A percentile compares a stretch with the other conserved stretches of the same genome.
Conservation (phyloP, 768 basidiomycete species). For the Fomitopsis pulvina region DNA sequence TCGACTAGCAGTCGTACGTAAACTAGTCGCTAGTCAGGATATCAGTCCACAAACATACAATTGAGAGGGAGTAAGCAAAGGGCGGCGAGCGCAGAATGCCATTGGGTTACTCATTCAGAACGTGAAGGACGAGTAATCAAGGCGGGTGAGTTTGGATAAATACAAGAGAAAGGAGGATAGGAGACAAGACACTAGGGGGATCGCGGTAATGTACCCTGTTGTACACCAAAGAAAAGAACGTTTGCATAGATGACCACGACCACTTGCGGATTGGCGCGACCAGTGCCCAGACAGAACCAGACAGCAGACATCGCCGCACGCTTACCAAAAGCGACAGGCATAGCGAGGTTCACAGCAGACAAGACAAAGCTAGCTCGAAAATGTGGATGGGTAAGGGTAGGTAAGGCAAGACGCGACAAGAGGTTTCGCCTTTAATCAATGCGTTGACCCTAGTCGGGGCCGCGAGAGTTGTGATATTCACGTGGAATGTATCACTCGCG, state of each 20-base stretch:
- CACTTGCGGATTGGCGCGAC: neutral
- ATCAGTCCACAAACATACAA: neutral
- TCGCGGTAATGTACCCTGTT: constrained; percentile 4
- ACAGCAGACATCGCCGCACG: neutral
- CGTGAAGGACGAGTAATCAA: constrained; percentile 10
- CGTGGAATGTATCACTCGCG: constrained; percentile 11
- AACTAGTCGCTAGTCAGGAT: neutral
- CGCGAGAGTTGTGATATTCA: neutral
- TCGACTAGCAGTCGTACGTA: constrained; percentile 6
- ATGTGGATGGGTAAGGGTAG: neutral
- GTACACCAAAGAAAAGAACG: constrained; percentile 8
- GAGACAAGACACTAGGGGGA: neutral
- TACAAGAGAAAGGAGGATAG: neutral
- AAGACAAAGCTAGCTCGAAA: constrained; percentile 8
- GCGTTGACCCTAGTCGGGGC: neutral
- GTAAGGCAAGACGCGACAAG: neutral
- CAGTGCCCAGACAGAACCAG: neutral
- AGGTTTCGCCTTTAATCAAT: neutral
- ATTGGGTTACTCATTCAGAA: constrained; percentile 6
- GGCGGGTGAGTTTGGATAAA: neutral
- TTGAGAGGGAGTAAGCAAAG: neutral
- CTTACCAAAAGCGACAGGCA: constrained; percentile 1
- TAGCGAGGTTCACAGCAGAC: constrained; percentile 11
- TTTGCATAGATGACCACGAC: constrained; percentile 9
- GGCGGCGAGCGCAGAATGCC: neutral